These are phyloP conservation scores for Phytophthora pini DNA, from an alignment of 352 stramenopile genomes.

Conservation along the genomic window DNA sequence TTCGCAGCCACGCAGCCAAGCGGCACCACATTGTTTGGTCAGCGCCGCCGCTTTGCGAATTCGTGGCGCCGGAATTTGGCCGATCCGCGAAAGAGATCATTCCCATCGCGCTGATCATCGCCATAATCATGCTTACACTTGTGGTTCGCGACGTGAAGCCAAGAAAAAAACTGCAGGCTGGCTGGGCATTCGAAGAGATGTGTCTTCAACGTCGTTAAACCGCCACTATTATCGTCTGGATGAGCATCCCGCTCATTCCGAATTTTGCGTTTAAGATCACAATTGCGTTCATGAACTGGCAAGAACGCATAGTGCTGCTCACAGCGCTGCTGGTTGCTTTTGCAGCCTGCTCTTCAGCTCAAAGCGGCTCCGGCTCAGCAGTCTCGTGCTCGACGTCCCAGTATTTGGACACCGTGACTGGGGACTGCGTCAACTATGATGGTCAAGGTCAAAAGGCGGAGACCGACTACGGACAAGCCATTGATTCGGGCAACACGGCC, in stretches of 20 bases:
- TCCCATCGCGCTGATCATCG: conserved; percentile 13
- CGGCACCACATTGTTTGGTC: conserved; percentile 8
- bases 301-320: conserved; percentile 23
- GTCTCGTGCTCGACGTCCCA: conserved; percentile 34
- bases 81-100: conserved; percentile 24
- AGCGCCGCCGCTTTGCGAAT: conserved; percentile 23
- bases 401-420: conserved; percentile 41
- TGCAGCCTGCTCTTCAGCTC: conserved; percentile 36
- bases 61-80: conserved; percentile 16
- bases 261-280: conserved; percentile 4
- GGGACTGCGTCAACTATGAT: conserved; percentile 47
- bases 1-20: background rate
- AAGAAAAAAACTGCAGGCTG: too few relatives aligned
- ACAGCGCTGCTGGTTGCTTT: conserved; percentile 43
- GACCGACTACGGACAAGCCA: conserved; percentile 32
- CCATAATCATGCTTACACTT: conserved; percentile 1
- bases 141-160: background rate
- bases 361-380: conserved; percentile 30
- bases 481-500: conserved; percentile 70
- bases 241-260: conserved; percentile 9
- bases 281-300: conserved; percentile 7
- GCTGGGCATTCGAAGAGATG: conserved; percentile 1
- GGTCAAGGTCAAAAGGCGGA: conserved; percentile 46
- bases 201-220: conserved; percentile 1
- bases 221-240: background rate